Evolutionary conservation across 345 rosid genomes (phyloP).

Genomic region (Acer saccharum): DNA sequence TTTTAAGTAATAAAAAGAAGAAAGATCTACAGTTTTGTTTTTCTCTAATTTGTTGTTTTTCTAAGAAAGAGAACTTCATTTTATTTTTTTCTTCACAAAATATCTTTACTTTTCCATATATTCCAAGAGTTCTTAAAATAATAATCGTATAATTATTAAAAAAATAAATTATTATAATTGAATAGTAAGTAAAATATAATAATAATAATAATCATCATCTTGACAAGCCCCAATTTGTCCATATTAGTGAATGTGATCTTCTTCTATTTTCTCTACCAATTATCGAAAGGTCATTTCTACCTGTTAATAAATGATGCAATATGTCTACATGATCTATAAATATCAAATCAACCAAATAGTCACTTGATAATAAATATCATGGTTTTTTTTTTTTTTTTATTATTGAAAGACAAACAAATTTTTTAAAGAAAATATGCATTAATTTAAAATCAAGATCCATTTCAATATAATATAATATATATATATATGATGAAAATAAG

Average conservation of each 20-base stretch:
- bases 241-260: neutral
- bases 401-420: neutral
- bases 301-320: neutral
- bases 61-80: too few species aligned
- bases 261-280: conserved; percentile 6
- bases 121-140: neutral
- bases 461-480: neutral
- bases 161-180: neutral
- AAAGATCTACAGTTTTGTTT: neutral
- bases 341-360: neutral
- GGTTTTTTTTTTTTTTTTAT: too few species aligned
- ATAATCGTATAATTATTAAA: neutral
- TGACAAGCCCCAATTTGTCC: conserved; percentile 17
- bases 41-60: neutral
- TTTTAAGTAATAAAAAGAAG: conserved; percentile 15
- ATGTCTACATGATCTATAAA: neutral
- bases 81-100: neutral
- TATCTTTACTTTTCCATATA: neutral
- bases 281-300: conserved; percentile 18
- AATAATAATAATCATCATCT: neutral
- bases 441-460: neutral
- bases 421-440: neutral
- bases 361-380: neutral
- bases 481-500: neutral
- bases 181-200: too few species aligned